phyloP scores from a whole-genome alignment of 345 rosid genomes.

The Trapa incisa region DNA sequence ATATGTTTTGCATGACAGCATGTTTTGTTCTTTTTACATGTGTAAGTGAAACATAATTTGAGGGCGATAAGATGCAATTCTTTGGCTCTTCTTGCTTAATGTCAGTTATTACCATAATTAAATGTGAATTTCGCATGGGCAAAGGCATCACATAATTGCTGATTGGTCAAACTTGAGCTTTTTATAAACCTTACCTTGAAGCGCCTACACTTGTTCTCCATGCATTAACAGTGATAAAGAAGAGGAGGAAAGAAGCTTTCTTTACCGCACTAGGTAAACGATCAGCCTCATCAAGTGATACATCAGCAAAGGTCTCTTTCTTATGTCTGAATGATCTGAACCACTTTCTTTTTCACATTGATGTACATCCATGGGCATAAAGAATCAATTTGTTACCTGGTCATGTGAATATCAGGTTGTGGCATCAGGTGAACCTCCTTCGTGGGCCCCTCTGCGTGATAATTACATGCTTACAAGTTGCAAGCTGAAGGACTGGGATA shows the following conservation, averaged over 20 bases:
- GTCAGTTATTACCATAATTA: neutral
- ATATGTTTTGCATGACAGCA: neutral
- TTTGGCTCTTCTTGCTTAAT: neutral
- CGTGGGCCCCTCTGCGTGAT: conserved; percentile 92
- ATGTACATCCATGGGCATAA: neutral
- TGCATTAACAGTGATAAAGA: conserved; percentile 46
- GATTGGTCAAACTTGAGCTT: neutral
- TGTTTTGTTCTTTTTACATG: neutral
- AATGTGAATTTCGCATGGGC: neutral
- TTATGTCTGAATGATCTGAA: neutral
- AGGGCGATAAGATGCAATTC: neutral
- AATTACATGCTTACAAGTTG: conserved; percentile 83
- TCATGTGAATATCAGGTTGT: conserved; percentile 25
- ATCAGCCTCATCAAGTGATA: conserved; percentile 17
- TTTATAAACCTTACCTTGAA: neutral
- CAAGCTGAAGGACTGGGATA: conserved; percentile 87
- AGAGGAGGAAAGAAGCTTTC: conserved; percentile 77
- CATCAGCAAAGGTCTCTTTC: conserved; percentile 34
- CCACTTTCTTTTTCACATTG: neutral
- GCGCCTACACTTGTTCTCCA: neutral
- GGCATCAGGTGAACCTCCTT: conserved; percentile 46
- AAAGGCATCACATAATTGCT: neutral
- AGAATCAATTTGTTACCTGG: neutral
- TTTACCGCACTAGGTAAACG: conserved; percentile 69
- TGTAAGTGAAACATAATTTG: neutral